Evolutionary conservation across 495 filamentous ascomycete species (phyloP), one percentile per base, ranked within the genome.

Genomic region (Lasiosphaeris hirsuta): DNA sequence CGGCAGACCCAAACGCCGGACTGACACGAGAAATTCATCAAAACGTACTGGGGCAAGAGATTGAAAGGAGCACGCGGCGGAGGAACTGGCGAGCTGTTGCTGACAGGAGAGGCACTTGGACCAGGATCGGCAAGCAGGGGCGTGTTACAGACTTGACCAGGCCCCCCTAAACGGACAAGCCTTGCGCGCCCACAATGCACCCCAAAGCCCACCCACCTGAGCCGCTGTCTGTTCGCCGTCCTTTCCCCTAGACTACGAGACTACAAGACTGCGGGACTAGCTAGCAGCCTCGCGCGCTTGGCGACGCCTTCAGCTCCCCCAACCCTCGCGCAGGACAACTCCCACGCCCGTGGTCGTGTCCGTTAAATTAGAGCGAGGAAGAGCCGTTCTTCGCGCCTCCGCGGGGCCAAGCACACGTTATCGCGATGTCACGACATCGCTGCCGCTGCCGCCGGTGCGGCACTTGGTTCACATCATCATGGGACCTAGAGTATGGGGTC

Each of bases 351-450:
- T 49, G 56, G 56, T 39, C 33, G 40, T 52, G 42, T 49, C 33
- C 46, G 62, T 70, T 61, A 68, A 69, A 73, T 73, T 75, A 72
- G 63, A 69, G 61, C 66, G 70, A 73, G 52, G 63, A 71, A 73
- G 68, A 71, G 71, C 70, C 72, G 69, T 64, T 59, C 59, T 54
- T 62, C 60, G 50, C 48, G 50, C 40, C 46, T 57, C 41, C 37
- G 30, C 48, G 57, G 49, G 40, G 49, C 23, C 2, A 41, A 54
- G 37, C 37, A 44, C 39, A 10, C n/a, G n/a, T 23, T 38, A 60
- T 59, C 51, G 38, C 15, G 30, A 40, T 55, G 57, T 63, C 58
- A 63, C 58, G 61, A 58, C 52, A 56, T 55, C 50, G 11, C 10
- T 23, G 10, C 43, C 14, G 23, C 23, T 30, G 23, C 5, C 23